These are phyloP conservation scores for Blastocystis sp. DNA, from an alignment of 352 stramenopile species.

Conservation along the genomic window DNA sequence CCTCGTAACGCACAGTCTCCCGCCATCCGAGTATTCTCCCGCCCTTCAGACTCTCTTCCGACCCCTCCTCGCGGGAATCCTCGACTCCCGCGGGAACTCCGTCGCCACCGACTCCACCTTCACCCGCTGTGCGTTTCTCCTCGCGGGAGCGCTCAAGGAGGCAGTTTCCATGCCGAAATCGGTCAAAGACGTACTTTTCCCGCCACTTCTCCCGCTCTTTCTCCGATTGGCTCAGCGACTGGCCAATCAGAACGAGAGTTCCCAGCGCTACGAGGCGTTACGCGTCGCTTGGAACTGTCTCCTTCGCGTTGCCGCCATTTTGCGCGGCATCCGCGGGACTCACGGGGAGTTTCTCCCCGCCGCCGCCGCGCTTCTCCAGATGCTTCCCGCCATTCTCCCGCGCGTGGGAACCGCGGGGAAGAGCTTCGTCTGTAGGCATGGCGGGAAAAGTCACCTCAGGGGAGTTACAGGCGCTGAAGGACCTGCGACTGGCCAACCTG, in stretches of 20 bases:
- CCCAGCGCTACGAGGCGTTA: slow-evolving; percentile 11
- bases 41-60: neutral
- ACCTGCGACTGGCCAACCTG: neutral
- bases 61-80: neutral
- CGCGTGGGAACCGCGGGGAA: neutral
- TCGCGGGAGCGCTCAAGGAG: neutral
- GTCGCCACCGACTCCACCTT: neutral
- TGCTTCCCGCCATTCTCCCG: neutral
- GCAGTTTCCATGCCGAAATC: slow-evolving; percentile 2
- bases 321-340: neutral
- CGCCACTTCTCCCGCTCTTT: neutral
- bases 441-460: neutral
- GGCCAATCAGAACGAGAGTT: slow-evolving; percentile 22
- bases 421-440: neutral
- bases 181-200: neutral
- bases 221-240: neutral
- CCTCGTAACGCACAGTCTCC: slow-evolving; percentile 14
- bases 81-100: neutral
- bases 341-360: neutral
- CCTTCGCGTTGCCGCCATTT: neutral
- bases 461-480: slow-evolving; percentile 21
- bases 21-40: neutral
- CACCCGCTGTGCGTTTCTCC: slow-evolving; percentile 5
- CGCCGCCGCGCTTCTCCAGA: neutral
- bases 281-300: slow-evolving; percentile 36